Percentiles rank a stretch among this genome's conserved stretches.
These are phyloP conservation scores for Haplosporangium sp. DNA, from an alignment of 371 early-diverging fungal species.

Conservation along the genomic window DNA sequence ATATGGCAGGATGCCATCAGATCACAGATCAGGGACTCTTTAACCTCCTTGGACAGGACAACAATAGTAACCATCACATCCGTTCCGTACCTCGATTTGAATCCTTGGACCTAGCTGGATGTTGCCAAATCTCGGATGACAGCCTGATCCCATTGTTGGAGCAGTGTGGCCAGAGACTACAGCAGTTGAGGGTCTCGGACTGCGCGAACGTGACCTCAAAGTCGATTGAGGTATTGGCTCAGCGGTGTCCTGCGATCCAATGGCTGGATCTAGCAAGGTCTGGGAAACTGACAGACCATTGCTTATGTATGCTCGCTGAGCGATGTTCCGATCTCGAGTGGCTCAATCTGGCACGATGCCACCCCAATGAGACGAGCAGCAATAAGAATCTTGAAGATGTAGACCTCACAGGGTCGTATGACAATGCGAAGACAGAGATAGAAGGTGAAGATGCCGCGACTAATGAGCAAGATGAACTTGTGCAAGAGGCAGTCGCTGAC, in stretches of 20 bases:
- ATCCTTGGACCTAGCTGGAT: conserved; percentile 46
- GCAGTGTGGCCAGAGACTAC: conserved; percentile 31
- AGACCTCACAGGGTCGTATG: not conserved
- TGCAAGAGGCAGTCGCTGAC: conserved; percentile 31
- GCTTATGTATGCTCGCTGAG: conserved; percentile 30
- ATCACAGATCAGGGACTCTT: conserved; percentile 52
- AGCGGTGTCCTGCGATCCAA: conserved; percentile 32
- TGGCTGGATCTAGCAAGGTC: conserved; percentile 54
- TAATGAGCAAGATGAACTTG: conserved; percentile 1
- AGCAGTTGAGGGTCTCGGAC: conserved; percentile 47
- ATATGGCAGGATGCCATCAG: conserved; percentile 46
- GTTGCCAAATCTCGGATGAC: conserved; percentile 29
- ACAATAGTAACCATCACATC: not conserved
- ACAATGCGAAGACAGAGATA: not conserved
- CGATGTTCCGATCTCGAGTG: conserved; percentile 41
- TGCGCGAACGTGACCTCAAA: conserved; percentile 27
- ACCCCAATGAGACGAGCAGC: conserved; percentile 8
- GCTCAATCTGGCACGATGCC: conserved; percentile 44
- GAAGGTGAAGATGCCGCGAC: not conserved
- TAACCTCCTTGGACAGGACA: conserved; percentile 11
- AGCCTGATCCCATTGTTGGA: conserved; percentile 27
- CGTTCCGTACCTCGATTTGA: conserved; percentile 19
- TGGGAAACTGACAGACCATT: conserved; percentile 28
- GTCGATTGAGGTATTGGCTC: conserved; percentile 22
- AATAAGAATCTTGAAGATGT: not conserved